A percentile compares a stretch with the other conserved stretches of the same genome.
These are phyloP conservation scores for Sequoiadendron giganteum DNA, from an alignment of 75 land plant genomes.

Conservation along the genomic window DNA sequence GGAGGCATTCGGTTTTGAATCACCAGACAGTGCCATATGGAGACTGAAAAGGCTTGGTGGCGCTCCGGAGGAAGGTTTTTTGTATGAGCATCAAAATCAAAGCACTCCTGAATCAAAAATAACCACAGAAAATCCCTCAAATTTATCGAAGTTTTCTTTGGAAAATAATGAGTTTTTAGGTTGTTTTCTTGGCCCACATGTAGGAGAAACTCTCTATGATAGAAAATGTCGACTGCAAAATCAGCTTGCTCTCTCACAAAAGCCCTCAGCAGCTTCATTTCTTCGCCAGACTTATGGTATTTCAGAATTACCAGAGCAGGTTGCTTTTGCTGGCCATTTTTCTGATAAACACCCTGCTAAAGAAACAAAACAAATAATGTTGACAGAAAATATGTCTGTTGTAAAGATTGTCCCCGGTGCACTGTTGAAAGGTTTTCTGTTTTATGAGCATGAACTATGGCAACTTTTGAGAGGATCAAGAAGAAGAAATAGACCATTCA, in stretches of 20 bases:
- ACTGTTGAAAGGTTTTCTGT: conserved; percentile 38
- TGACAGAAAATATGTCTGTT: not conserved
- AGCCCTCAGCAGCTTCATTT: conserved; percentile 25
- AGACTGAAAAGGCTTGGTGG: not conserved
- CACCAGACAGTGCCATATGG: conserved; percentile 31
- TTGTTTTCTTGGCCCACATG: conserved; percentile 41
- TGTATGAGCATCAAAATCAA: not conserved
- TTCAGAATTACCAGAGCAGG: conserved; percentile 1
- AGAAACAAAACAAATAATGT: not conserved
- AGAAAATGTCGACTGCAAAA: conserved; percentile 30
- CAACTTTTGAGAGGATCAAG: not conserved
- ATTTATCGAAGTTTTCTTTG: not conserved
- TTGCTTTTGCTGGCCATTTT: not conserved
- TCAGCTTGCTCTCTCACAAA: conserved; percentile 33
- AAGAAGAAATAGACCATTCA: not conserved
- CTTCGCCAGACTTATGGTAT: conserved; percentile 9
- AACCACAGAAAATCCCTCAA: not conserved
- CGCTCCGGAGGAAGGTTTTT: not conserved
- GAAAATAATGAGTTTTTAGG: conserved; percentile 25
- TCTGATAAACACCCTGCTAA: not conserved
- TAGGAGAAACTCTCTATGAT: conserved; percentile 36
- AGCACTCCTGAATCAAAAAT: not conserved
- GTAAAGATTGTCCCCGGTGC: conserved; percentile 27
- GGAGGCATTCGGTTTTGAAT: conserved; percentile 34
- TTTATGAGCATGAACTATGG: conserved; percentile 41